A percentile compares a stretch with the other conserved stretches of the same genome.
These are phyloP conservation scores for Aspergillus melleus DNA, from an alignment of 2,329 filamentous ascomycete genomes.

Conservation along the genomic window DNA sequence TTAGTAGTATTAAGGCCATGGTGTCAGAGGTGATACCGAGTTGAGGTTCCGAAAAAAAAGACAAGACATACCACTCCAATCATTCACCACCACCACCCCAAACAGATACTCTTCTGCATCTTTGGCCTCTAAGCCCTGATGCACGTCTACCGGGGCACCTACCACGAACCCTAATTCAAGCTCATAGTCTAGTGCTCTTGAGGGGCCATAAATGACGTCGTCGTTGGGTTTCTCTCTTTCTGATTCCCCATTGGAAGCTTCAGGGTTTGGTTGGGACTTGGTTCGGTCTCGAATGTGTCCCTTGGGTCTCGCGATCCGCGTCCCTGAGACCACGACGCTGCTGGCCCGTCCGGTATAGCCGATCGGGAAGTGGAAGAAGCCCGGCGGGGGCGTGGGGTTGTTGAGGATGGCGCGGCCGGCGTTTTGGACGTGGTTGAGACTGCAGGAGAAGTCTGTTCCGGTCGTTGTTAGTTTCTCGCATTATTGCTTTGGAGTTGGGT, in stretches of 20 bases:
- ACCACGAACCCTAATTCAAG: conserved; percentile 50
- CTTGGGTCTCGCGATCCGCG: conserved; percentile 48
- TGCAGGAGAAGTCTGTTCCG: conserved; percentile 39
- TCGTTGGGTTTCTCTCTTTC: conserved; percentile 13
- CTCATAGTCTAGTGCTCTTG: conserved; percentile 39
- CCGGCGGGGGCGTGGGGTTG: conserved; percentile 24
- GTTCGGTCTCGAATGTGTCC: conserved; percentile 35
- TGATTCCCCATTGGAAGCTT: too few relatives aligned
- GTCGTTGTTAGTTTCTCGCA: neutral
- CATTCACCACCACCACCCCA: conserved; percentile 62
- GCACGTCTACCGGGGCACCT: conserved; percentile 42
- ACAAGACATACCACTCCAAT: conserved; percentile 49
- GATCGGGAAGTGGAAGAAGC: conserved; percentile 51
- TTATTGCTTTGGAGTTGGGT: conserved; percentile 46
- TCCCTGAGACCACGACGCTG: conserved; percentile 53
- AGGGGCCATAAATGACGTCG: conserved; percentile 21
- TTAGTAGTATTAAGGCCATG: neutral
- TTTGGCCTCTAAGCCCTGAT: conserved; percentile 40
- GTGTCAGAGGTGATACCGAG: neutral
- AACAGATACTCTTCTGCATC: conserved; percentile 62
- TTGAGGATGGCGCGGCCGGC: conserved; percentile 27
- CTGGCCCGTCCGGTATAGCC: conserved; percentile 59
- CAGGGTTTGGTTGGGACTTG: neutral
- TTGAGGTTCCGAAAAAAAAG: neutral
- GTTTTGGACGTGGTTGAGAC: conserved; percentile 28